Conservation (phyloP, 192 early-diverging fungal genomes). For the Spizellomyces sp. region DNA sequence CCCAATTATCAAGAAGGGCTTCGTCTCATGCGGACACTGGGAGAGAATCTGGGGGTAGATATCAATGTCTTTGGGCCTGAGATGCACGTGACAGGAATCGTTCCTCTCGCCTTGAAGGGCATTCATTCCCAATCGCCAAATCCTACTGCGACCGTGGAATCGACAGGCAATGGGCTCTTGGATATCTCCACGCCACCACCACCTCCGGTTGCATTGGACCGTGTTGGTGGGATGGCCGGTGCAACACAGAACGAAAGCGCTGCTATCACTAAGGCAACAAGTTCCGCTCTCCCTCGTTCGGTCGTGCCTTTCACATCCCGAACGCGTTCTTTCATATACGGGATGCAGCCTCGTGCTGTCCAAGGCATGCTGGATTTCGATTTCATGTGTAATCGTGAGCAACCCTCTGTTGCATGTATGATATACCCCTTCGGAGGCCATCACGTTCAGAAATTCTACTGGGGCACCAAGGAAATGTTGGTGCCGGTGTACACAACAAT, state of each 20-base stretch:
- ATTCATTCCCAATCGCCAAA: slow-evolving; percentile 15
- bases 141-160: not conserved
- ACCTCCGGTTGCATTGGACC: not conserved
- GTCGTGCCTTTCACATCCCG: slow-evolving; percentile 69
- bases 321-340: slow-evolving; percentile 93
- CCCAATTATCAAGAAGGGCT: slow-evolving; percentile 99
- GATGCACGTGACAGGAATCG: slow-evolving; percentile 98
- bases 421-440: slow-evolving; percentile 98
- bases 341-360: slow-evolving; percentile 98
- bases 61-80: slow-evolving; percentile 97
- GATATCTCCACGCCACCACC: no score
- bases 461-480: slow-evolving; percentile 97
- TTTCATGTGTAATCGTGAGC: slow-evolving; percentile 92
- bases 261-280: not conserved
- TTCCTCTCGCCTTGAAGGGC: slow-evolving; percentile 86
- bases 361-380: slow-evolving; percentile 99
- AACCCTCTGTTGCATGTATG: slow-evolving; percentile 97
- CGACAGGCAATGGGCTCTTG: not conserved
- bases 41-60: slow-evolving; percentile 90
- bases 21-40: slow-evolving; percentile 88
- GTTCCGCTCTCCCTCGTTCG: slow-evolving; percentile 2
- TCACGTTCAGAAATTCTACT: slow-evolving; percentile 99
- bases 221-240: not conserved
- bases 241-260: not conserved
- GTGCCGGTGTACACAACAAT: slow-evolving; percentile 90